Evolutionary conservation across 179 eudicot species (phyloP).

Genomic region (Patellifolia procumbens): DNA sequence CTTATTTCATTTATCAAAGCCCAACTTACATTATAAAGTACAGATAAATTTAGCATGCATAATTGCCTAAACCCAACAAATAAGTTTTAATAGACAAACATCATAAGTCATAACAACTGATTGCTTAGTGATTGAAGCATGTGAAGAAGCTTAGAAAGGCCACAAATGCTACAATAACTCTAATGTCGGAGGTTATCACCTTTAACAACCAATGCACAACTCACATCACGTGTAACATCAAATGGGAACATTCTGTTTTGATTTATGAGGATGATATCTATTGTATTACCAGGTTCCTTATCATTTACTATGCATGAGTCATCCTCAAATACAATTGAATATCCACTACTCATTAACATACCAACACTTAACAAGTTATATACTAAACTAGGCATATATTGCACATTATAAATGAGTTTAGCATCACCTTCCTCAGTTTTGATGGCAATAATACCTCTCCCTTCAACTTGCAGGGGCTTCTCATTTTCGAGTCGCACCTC

Average conservation of each 20-base stretch:
- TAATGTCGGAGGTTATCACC: neutral
- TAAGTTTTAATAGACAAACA: no score
- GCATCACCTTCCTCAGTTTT: neutral
- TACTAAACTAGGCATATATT: constrained; percentile 18
- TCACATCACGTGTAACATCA: neutral
- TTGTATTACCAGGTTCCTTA: neutral
- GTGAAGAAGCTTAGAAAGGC: no score
- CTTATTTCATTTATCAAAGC: no score
- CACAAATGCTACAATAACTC: neutral
- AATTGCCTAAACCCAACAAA: no score
- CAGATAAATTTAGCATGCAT: no score
- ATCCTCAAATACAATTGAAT: constrained; percentile 7
- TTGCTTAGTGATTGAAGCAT: no score
- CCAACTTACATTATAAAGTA: no score
- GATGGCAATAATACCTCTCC: constrained; percentile 13
- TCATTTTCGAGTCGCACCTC: constrained; percentile 6
- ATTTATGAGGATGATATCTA: neutral
- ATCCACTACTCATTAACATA: constrained; percentile 5
- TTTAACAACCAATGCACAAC: constrained; percentile 10
- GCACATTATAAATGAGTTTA: constrained; percentile 15
- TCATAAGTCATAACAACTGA: no score
- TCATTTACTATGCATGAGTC: neutral
- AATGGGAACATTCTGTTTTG: constrained; percentile 16
- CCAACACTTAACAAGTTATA: constrained; percentile 26
- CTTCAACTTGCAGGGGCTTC: neutral